These are phyloP conservation scores for Pontederia paniculata DNA, from an alignment of 176 grass and related monocot species.

Conservation along the genomic window DNA sequence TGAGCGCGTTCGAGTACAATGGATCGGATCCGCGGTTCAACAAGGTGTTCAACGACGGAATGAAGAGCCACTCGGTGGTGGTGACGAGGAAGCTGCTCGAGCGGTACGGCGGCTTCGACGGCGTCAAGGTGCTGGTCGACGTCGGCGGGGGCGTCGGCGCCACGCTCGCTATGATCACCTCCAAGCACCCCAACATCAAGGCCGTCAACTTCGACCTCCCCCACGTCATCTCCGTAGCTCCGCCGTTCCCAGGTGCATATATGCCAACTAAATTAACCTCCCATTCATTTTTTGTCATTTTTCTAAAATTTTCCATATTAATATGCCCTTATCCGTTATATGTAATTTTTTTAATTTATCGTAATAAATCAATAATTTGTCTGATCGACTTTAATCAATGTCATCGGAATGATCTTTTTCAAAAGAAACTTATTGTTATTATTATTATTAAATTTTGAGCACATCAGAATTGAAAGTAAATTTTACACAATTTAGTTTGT, in stretches of 20 bases:
- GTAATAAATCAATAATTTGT: too few relatives aligned
- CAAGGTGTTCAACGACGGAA: slow-evolving; percentile 91
- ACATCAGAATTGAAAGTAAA: too few relatives aligned
- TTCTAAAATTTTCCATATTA: too few relatives aligned
- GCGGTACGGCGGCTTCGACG: slow-evolving; percentile 58
- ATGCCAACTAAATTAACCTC: neutral
- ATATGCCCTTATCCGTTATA: too few relatives aligned
- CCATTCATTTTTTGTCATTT: neutral
- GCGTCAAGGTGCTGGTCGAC: slow-evolving; percentile 49
- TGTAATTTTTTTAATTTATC: too few relatives aligned
- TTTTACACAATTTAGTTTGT: too few relatives aligned
- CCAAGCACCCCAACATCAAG: slow-evolving; percentile 30
- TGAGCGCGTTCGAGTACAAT: slow-evolving; percentile 80
- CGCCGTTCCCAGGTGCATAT: slow-evolving; percentile 39
- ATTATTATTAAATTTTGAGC: too few relatives aligned
- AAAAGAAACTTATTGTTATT: too few relatives aligned
- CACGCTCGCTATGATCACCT: slow-evolving; percentile 48
- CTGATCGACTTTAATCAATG: too few relatives aligned
- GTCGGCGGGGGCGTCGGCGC: slow-evolving; percentile 81
- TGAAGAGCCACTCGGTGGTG: slow-evolving; percentile 71
- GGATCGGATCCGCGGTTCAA: slow-evolving; percentile 78
- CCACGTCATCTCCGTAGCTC: slow-evolving; percentile 79
- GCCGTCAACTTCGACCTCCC: slow-evolving; percentile 88
- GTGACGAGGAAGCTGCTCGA: slow-evolving; percentile 78
- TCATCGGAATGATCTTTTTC: too few relatives aligned